Conservation (phyloP, 1,284 basidiomycete species). For the Moesziomyces sp. region DNA sequence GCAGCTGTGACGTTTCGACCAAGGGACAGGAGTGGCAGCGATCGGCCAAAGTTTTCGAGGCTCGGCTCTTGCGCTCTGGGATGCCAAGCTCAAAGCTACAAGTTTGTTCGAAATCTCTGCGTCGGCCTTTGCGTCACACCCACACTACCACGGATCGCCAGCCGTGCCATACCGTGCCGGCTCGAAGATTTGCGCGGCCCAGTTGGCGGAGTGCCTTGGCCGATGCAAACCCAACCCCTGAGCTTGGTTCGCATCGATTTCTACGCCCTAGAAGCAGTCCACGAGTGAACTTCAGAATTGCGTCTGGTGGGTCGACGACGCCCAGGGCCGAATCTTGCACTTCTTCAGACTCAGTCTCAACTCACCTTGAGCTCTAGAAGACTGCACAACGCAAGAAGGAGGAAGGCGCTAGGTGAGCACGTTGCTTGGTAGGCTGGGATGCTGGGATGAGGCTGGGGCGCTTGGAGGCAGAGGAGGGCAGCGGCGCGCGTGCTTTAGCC, state of each 20-base stretch:
- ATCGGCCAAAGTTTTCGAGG: not conserved
- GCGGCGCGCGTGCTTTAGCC: no score
- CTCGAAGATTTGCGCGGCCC: no score
- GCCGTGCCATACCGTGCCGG: no score
- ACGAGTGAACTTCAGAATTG: not conserved
- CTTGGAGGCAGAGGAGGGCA: no score
- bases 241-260: not conserved
- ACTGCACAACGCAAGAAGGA: no score
- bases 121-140: constrained; percentile 1
- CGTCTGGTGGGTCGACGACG: not conserved
- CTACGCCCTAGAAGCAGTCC: no score
- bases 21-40: not conserved
- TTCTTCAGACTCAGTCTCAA: not conserved
- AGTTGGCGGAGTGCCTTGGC: not conserved
- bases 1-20: not conserved
- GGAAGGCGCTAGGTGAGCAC: no score
- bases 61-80: not conserved
- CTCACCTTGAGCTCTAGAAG: no score
- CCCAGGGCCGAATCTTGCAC: not conserved
- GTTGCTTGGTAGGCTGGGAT: no score
- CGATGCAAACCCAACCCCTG: not conserved
- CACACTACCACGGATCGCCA: no score
- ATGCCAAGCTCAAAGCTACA: not conserved
- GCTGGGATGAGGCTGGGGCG: no score
- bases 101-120: not conserved